A percentile compares a stretch with the other conserved stretches of the same genome.
Conservation (phyloP, 1,139 yeast genomes). For the Yamadazyma dendronema region DNA sequence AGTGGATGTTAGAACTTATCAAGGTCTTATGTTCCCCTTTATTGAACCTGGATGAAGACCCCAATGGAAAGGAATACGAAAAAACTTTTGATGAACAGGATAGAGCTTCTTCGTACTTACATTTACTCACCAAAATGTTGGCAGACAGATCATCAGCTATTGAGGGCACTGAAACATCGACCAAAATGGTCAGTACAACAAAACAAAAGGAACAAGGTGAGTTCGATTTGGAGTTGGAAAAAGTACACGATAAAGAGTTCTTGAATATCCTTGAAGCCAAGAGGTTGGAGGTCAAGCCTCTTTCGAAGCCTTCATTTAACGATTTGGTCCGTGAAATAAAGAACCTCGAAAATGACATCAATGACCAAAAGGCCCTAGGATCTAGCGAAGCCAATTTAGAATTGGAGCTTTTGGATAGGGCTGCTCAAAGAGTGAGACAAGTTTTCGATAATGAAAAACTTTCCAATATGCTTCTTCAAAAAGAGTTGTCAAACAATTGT, state of each 20-base stretch:
- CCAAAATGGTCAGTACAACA: slow-evolving; percentile 21
- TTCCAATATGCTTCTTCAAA: slow-evolving; percentile 38
- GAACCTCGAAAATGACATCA: slow-evolving; percentile 25
- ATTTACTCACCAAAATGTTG: slow-evolving; percentile 54
- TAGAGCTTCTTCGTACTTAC: slow-evolving; percentile 60
- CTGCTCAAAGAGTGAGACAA: slow-evolving; percentile 23
- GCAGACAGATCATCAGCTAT: slow-evolving; percentile 50
- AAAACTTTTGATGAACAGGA: slow-evolving; percentile 74
- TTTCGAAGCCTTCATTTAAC: slow-evolving; percentile 27
- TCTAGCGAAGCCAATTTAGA: slow-evolving; percentile 15
- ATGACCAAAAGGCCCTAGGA: slow-evolving; percentile 16
- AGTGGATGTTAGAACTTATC: slow-evolving; percentile 50
- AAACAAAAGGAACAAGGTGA: slow-evolving; percentile 26
- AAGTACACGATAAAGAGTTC: slow-evolving; percentile 27
- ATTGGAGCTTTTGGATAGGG: slow-evolving; percentile 22
- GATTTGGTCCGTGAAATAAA: slow-evolving; percentile 28
- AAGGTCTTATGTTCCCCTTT: slow-evolving; percentile 47
- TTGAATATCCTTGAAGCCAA: slow-evolving; percentile 28
- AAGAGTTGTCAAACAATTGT: slow-evolving; percentile 50
- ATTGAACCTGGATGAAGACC: slow-evolving; percentile 43
- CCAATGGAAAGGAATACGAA: slow-evolving; percentile 78
- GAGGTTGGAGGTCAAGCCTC: slow-evolving; percentile 30
- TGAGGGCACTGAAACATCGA: slow-evolving; percentile 25
- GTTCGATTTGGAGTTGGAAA: slow-evolving; percentile 24
- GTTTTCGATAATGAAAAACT: slow-evolving; percentile 44